Conservation (phyloP, 495 filamentous ascomycete genomes). For the Mytilinidion resinicola region DNA sequence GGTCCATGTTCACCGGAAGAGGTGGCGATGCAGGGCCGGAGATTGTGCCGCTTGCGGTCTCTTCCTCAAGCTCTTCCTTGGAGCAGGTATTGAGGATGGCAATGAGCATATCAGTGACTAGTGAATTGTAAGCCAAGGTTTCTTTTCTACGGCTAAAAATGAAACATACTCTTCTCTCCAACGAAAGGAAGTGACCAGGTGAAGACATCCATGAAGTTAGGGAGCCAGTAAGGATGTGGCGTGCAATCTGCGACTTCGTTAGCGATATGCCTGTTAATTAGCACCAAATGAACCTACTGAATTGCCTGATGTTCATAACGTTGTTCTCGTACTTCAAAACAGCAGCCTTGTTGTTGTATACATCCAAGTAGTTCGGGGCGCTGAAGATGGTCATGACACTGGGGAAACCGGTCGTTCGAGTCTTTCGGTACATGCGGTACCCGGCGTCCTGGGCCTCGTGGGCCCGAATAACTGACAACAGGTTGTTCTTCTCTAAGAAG, state of each 20-base stretch:
- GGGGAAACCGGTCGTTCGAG: conserved; percentile 92
- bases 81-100: conserved; percentile 97
- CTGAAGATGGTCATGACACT: conserved; percentile 99
- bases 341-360: conserved; percentile 99
- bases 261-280: not conserved
- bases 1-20: conserved; percentile 51
- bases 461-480: conserved; percentile 95
- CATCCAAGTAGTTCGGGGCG: conserved; percentile 94
- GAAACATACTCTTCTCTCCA: conserved; percentile 70
- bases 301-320: conserved; percentile 99
- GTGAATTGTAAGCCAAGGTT: conserved; percentile 11
- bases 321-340: conserved; percentile 99
- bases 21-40: conserved; percentile 69
- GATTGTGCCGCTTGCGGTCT: conserved; percentile 54
- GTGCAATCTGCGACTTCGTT: conserved; percentile 60
- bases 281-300: conserved; percentile 47
- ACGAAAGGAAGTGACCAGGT: conserved; percentile 99
- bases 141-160: not conserved
- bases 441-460: conserved; percentile 98
- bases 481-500: conserved; percentile 97
- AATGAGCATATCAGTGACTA: conserved; percentile 94
- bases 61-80: conserved; percentile 89
- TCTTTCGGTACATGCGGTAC: conserved; percentile 99
- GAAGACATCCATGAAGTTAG: conserved; percentile 99
- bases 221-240: conserved; percentile 97